phyloP scores from a whole-genome alignment of 2,329 filamentous ascomycete species.

The Aspergillus fischeri region DNA sequence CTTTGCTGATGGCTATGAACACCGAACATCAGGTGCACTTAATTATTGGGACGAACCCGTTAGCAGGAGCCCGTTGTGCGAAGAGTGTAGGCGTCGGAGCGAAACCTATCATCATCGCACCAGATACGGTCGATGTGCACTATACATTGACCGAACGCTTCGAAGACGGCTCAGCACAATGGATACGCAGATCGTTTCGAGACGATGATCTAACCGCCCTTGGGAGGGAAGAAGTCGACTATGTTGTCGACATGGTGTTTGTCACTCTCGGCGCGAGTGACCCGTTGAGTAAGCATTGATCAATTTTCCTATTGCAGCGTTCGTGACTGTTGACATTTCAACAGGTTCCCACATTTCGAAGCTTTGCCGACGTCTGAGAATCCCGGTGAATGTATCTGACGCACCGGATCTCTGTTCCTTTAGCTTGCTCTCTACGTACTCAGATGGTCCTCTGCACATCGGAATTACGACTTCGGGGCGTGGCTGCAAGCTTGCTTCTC shows the following conservation, averaged over 20 bases:
- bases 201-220: slow-evolving; percentile 69
- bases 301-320: not conserved
- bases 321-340: slow-evolving; percentile 17
- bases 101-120: slow-evolving; percentile 71
- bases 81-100: slow-evolving; percentile 81
- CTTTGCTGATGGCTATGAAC: slow-evolving; percentile 40
- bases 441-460: slow-evolving; percentile 86
- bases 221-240: slow-evolving; percentile 73
- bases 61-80: slow-evolving; percentile 78
- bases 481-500: slow-evolving; percentile 87
- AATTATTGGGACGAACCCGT: slow-evolving; percentile 77
- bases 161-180: slow-evolving; percentile 39
- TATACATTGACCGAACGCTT: slow-evolving; percentile 50
- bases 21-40: slow-evolving; percentile 61
- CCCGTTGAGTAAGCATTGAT: slow-evolving; percentile 45
- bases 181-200: slow-evolving; percentile 53
- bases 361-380: slow-evolving; percentile 72
- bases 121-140: slow-evolving; percentile 58
- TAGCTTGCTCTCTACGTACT: slow-evolving; percentile 80
- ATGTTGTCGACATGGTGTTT: slow-evolving; percentile 87
- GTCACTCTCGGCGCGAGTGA: slow-evolving; percentile 61
- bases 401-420: slow-evolving; percentile 83
- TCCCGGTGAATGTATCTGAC: slow-evolving; percentile 91
- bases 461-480: slow-evolving; percentile 93
- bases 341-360: slow-evolving; percentile 64